Evolutionary conservation across 2,329 filamentous ascomycete genomes (phyloP).

Genomic region (Cryphonectria carpinicola): DNA sequence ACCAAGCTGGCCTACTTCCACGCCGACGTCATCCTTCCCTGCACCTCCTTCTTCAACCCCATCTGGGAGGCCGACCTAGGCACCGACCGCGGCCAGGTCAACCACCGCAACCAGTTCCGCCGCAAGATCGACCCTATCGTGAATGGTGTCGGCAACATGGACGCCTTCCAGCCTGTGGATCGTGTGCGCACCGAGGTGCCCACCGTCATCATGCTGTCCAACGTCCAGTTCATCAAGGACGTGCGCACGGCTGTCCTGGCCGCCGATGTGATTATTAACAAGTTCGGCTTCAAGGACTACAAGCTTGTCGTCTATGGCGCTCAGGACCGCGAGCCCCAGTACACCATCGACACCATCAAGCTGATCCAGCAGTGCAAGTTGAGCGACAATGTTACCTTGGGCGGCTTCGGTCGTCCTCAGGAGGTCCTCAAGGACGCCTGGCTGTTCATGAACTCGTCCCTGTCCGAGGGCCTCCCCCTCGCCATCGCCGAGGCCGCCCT

Average conservation of each 20-base stretch:
- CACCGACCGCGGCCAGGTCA: conserved; percentile 58
- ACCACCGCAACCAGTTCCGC: conserved; percentile 59
- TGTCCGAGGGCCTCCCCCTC: conserved; percentile 59
- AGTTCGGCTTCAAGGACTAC: conserved; percentile 69
- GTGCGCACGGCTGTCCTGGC: conserved; percentile 67
- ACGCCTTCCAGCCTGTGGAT: conserved; percentile 62
- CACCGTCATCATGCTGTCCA: conserved; percentile 68
- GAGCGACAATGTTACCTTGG: conserved; percentile 53
- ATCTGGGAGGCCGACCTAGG: conserved; percentile 67
- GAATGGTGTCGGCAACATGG: conserved; percentile 68
- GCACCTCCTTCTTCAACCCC: conserved; percentile 65
- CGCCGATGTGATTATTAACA: conserved; percentile 67
- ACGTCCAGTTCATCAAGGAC: conserved; percentile 63
- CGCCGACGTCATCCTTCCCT: conserved; percentile 63
- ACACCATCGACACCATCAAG: conserved; percentile 62
- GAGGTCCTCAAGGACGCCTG: conserved; percentile 59
- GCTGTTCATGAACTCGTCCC: conserved; percentile 62
- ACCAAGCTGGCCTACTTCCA: conserved; percentile 52
- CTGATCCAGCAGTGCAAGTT: conserved; percentile 61
- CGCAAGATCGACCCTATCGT: conserved; percentile 67
- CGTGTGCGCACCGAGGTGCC: conserved; percentile 61
- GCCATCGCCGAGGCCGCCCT: conserved; percentile 62
- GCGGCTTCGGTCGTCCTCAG: conserved; percentile 60
- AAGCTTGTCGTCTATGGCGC: conserved; percentile 66
- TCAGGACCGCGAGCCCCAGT: conserved; percentile 64